These are phyloP conservation scores for Blumeriella jaapii DNA, from an alignment of 2,329 filamentous ascomycete genomes.

Conservation along the genomic window DNA sequence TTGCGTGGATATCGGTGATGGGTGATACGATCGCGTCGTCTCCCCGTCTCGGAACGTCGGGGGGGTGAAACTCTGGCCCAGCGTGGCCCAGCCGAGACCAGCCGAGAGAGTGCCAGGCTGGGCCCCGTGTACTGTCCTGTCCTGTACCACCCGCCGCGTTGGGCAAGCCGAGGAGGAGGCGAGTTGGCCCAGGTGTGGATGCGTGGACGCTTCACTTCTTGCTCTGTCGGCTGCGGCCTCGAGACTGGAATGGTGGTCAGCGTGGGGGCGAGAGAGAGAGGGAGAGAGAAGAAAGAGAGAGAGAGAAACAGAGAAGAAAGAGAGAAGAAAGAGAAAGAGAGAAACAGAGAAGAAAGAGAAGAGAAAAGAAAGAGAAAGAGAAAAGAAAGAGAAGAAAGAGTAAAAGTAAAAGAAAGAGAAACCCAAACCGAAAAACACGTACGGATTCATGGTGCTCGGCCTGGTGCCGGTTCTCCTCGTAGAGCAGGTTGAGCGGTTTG, in stretches of 20 bases:
- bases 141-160: too few species aligned
- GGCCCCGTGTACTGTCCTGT: too few species aligned
- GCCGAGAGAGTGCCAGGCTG: too few species aligned
- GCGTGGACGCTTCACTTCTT: slow-evolving; percentile 5
- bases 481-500: slow-evolving; percentile 24
- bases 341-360: background rate
- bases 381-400: background rate
- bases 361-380: background rate
- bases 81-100: too few species aligned
- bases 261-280: background rate
- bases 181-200: too few species aligned
- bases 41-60: too few species aligned
- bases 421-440: too few species aligned
- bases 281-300: background rate
- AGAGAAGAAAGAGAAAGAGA: background rate
- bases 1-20: too few species aligned
- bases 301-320: background rate
- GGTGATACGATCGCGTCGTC: too few species aligned
- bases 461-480: slow-evolving; percentile 21
- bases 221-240: slow-evolving; percentile 11
- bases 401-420: background rate
- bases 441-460: slow-evolving; percentile 12
- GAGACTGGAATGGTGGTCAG: too few species aligned
- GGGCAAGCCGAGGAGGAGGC: too few species aligned
- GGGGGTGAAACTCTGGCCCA: too few species aligned